These are phyloP conservation scores for Remersonia thermophila DNA, from an alignment of 2,329 filamentous ascomycete genomes.

Conservation along the genomic window DNA sequence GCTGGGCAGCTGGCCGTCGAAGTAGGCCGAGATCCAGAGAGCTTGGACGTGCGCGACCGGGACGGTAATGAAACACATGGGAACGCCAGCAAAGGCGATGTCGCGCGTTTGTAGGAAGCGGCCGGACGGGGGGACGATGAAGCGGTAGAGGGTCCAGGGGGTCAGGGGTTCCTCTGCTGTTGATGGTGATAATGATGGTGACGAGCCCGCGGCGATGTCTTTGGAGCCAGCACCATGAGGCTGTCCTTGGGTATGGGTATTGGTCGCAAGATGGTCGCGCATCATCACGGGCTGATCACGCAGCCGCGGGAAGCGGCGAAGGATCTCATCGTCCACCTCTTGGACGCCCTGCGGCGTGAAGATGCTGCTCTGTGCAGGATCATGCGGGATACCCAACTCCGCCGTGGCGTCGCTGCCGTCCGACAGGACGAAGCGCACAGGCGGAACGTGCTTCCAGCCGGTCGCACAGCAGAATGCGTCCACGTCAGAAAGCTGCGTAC, in stretches of 20 bases:
- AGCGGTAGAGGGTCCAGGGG: slow-evolving; percentile 33
- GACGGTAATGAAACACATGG: slow-evolving; percentile 31
- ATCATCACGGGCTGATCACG: slow-evolving; percentile 38
- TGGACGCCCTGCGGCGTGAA: slow-evolving; percentile 28
- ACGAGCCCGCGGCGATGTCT: too few relatives aligned
- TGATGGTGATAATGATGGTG: too few relatives aligned
- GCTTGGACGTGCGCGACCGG: slow-evolving; percentile 36
- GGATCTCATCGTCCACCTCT: slow-evolving; percentile 40
- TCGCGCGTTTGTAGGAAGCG: slow-evolving; percentile 27
- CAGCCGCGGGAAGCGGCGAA: slow-evolving; percentile 40
- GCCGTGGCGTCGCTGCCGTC: slow-evolving; percentile 31
- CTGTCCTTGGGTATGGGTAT: too few relatives aligned
- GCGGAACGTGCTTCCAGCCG: slow-evolving; percentile 44
- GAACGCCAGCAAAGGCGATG: slow-evolving; percentile 33
- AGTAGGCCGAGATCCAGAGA: slow-evolving; percentile 54
- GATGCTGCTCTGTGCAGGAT: slow-evolving; percentile 17
- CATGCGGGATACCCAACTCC: slow-evolving; percentile 38
- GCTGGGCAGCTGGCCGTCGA: slow-evolving; percentile 36
- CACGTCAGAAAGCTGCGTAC: slow-evolving; percentile 31
- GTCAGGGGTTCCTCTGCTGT: too few relatives aligned
- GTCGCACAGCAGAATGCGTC: slow-evolving; percentile 45
- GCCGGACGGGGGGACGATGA: slow-evolving; percentile 31
- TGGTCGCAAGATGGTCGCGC: slow-evolving; percentile 21
- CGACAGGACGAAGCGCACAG: slow-evolving; percentile 41
- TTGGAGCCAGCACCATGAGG: too few relatives aligned